Evolutionary conservation across 108 stramenopile genomes (phyloP), one percentile per base, ranked within the genome.

Genomic region (Chaetoceros muelleri): DNA sequence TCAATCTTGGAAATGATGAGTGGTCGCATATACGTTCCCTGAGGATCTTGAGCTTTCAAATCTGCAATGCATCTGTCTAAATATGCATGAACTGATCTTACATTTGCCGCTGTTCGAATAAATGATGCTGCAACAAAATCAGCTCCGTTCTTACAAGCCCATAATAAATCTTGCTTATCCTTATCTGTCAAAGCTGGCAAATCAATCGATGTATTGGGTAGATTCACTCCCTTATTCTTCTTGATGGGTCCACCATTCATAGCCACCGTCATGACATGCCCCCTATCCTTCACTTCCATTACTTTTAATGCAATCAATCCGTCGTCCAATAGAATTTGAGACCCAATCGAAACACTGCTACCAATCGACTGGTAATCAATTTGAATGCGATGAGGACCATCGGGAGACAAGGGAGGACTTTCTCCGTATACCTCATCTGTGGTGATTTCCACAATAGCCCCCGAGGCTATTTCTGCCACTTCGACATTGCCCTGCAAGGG

Each of bases 61-160:
- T 62, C 70, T 16, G 78, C 56, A 56, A 76, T 57, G 60, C 81
- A 83, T 8, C 83, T 56, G 49, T 84, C 78, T 61, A 89, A 47
- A 61, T 78, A 85, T 2, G 79, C 83, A 53, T 70, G 69, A 18
- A 84, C 79, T 1, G 77, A 71, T 30, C 86, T 78, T 27, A 93
- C 86, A 58, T 92, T 84, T 40, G 63, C 70, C 19, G 74, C 84
- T 28, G 80, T 89, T 5, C 90, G 81, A 48, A 95, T 88, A 30
- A 95, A 95, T 31, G 81, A 82, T 0, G 90, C 90, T 16, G 90
- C 89, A 23, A 95, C 86, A 64, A 76, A 93, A 60, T 95, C 94
- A 2, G 87, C 80, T 8, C 78, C 81, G 46, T 72, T 66, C 49
- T 71, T 47, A 52, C 83, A 78, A 13, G 76, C 78, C 77, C 80